phyloP scores from a whole-genome alignment of 768 basidiomycete species.

The Lanmaoa pseudosensibilis region DNA sequence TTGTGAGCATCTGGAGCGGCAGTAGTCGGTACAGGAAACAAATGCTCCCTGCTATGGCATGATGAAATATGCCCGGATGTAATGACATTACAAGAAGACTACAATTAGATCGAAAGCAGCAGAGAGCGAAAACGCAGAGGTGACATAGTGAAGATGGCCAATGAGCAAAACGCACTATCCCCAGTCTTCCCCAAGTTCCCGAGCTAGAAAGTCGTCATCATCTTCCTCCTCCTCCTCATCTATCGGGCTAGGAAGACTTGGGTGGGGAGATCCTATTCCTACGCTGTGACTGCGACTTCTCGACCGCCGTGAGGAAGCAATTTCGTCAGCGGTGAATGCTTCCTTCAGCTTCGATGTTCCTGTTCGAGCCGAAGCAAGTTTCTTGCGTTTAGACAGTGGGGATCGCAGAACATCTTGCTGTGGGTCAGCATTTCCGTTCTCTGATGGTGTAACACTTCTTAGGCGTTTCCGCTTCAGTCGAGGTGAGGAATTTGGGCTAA shows the following conservation, averaged over 20 bases:
- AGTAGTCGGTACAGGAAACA: background rate
- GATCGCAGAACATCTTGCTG: conserved; percentile 54
- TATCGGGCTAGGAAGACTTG: conserved; percentile 26
- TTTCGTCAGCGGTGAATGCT: conserved; percentile 56
- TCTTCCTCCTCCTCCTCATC: conserved; percentile 56
- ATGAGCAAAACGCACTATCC: conserved; percentile 45
- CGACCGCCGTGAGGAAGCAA: conserved; percentile 24
- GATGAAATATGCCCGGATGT: conserved; percentile 10
- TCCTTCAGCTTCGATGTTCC: conserved; percentile 71
- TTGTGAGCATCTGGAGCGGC: conserved; percentile 37
- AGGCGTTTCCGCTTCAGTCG: conserved; percentile 63
- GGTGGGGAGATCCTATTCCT: conserved; percentile 6
- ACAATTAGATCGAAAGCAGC: conserved; percentile 23
- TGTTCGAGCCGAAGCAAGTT: conserved; percentile 61
- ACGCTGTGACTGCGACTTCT: conserved; percentile 27
- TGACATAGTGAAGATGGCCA: background rate
- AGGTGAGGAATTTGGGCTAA: conserved; percentile 42
- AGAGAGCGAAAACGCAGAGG: conserved; percentile 2
- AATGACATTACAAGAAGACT: conserved; percentile 20
- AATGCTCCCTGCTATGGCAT: background rate
- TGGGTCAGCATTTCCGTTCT: conserved; percentile 41
- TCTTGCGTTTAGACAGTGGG: conserved; percentile 80
- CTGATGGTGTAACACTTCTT: conserved; percentile 71
- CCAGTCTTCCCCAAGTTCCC: conserved; percentile 75
- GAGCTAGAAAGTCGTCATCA: conserved; percentile 80